Percentiles rank a stretch among this genome's conserved stretches.
Conservation (phyloP, 2,329 filamentous ascomycete genomes). For the Fusarium sp. region DNA sequence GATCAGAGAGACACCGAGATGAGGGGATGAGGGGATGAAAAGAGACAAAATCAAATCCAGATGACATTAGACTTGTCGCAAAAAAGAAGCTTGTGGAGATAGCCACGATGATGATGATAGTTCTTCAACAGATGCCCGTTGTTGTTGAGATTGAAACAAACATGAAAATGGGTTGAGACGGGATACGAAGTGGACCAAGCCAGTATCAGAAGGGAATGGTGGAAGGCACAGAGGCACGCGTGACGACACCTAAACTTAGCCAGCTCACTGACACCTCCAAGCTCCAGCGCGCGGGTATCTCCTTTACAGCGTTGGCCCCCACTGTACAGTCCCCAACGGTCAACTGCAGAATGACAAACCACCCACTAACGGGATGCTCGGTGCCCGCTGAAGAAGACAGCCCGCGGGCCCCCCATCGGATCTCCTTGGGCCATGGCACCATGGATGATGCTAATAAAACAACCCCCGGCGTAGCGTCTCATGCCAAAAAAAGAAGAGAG, state of each 20-base stretch:
- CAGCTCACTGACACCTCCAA: not conserved
- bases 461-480: conserved; percentile 26
- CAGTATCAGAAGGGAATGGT: conserved; percentile 27
- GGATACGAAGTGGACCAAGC: conserved; percentile 22
- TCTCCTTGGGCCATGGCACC: not conserved
- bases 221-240: conserved; percentile 8
- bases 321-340: conserved; percentile 27
- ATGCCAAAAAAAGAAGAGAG: conserved; percentile 29
- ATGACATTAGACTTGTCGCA: not conserved
- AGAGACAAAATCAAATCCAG: not conserved
- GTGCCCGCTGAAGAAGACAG: conserved; percentile 6
- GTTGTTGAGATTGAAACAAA: conserved; percentile 35
- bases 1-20: not conserved
- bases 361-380: conserved; percentile 9
- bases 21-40: conserved; percentile 5
- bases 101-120: conserved; percentile 7
- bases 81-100: conserved; percentile 25
- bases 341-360: conserved; percentile 4
- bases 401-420: not conserved
- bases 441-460: conserved; percentile 23
- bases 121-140: conserved; percentile 4
- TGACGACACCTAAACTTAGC: conserved; percentile 11
- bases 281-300: conserved; percentile 2
- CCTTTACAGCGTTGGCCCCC: conserved; percentile 19
- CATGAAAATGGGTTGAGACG: conserved; percentile 26